A percentile compares a stretch with the other conserved stretches of the same genome.
Conservation (phyloP, 2,329 filamentous ascomycete genomes). For the Penicillium concentricum region DNA sequence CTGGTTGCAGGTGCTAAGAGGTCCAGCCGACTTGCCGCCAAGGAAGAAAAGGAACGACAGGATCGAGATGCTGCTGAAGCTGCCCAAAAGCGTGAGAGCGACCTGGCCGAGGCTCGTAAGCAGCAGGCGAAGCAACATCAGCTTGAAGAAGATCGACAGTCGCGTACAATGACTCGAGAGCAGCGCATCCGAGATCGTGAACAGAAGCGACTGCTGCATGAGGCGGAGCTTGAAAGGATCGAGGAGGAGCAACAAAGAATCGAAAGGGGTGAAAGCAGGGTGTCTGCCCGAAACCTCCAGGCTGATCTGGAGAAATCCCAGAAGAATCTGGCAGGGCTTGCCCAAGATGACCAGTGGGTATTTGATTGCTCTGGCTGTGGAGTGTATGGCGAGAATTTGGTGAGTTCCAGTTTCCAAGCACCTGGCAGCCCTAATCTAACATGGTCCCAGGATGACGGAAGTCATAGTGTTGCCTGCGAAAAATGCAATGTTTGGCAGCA, state of each 20-base stretch:
- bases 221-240: constrained; percentile 77
- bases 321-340: constrained; percentile 71
- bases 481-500: constrained; percentile 96
- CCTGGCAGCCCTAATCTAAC: constrained; percentile 21
- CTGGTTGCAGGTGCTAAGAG: constrained; percentile 92
- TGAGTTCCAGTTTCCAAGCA: constrained; percentile 32
- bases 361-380: constrained; percentile 92
- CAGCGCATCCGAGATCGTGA: constrained; percentile 84
- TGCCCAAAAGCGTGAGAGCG: constrained; percentile 62
- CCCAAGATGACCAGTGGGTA: constrained; percentile 80
- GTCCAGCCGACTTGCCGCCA: constrained; percentile 83
- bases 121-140: constrained; percentile 62
- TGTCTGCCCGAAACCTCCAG: constrained; percentile 78
- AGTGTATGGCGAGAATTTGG: constrained; percentile 76
- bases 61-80: constrained; percentile 71
- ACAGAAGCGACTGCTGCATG: constrained; percentile 74
- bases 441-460: constrained; percentile 70
- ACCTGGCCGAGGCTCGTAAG: constrained; percentile 62
- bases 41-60: constrained; percentile 72
- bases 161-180: constrained; percentile 78
- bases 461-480: constrained; percentile 91
- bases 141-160: constrained; percentile 72
- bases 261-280: constrained; percentile 56
- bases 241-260: constrained; percentile 70
- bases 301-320: constrained; percentile 78